Base-by-base conservation (phyloP, 169 alveolate genomes). In the Ichthyophthirius multifiliis region DNA sequence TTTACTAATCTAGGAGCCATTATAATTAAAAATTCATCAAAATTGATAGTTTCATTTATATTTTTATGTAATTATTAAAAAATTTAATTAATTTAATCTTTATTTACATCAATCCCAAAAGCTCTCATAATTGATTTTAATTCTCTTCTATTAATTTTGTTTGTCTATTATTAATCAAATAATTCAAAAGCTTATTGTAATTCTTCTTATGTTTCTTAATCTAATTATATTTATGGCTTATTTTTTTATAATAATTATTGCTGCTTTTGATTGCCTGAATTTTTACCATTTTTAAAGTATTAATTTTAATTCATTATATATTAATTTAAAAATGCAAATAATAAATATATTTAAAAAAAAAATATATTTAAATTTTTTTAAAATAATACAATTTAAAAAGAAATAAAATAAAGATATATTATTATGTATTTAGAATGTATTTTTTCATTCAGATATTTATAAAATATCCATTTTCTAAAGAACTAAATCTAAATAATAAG, bases 1-100 rank as follows among this genome's bases (percentile, higher is more conserved):
- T 86, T 91, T 32, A 87, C 78, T 90, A 89, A 84, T 76, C 87
- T 85, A 44, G 92, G 92, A 37, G 94, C 87, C 94, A 89, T 89
- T 91, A 89, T 89, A 77, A 86, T 89, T 63, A 86, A 67, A 76
- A 89, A 89, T 88, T 89, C 94, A 74, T 83, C 89, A 43, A 89
- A 89, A 43, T 89, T 91, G 43, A 89, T 83, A 39, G 85, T 67
- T 13, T 90, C 94, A 67, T 75, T 73, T 74, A 76, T 82, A 74
- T 89, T 84, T 76, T 86, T 89, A 85, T 89, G 90, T 41, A 89
- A 65, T 48, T 89, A 92, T 43, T 88, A 76, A 41, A 85, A 83
- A 90, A 89, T 89, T 23, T 85, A 75, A 83, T 74, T 82, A 20
- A 89, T 83, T 30, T 89, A 83, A 74, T 89, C 86, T 46, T 89